Evolutionary conservation across 2,329 filamentous ascomycete genomes (phyloP).

Genomic region (Bertia moriformis): DNA sequence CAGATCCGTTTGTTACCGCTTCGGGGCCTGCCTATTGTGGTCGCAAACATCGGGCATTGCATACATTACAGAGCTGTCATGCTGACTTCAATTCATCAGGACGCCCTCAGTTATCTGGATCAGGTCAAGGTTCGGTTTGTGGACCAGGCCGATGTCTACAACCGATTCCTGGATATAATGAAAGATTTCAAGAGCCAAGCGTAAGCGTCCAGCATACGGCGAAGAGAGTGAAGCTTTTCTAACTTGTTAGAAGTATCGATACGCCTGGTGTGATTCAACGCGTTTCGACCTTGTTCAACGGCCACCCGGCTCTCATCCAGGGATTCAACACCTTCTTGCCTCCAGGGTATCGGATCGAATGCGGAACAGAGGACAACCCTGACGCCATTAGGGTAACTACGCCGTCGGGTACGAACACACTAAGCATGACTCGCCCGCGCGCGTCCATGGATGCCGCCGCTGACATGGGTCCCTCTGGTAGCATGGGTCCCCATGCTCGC

Average conservation of each 20-base stretch:
- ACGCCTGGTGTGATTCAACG: conserved; percentile 94
- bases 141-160: conserved; percentile 94
- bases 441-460: not conserved
- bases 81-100: conserved; percentile 20
- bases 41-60: conserved; percentile 2
- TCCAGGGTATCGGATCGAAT: conserved; percentile 91
- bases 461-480: not conserved
- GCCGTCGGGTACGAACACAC: conserved; percentile 90
- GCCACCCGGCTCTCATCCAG: conserved; percentile 87
- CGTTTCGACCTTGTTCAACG: conserved; percentile 88
- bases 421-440: conserved; percentile 43
- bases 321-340: conserved; percentile 97
- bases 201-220: conserved; percentile 42
- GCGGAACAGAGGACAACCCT: conserved; percentile 80
- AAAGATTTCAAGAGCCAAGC: conserved; percentile 99
- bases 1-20: too few relatives aligned
- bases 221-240: too few relatives aligned
- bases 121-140: conserved; percentile 97
- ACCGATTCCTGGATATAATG: conserved; percentile 95
- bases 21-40: too few relatives aligned
- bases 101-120: conserved; percentile 86
- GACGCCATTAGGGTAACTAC: conserved; percentile 95
- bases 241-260: conserved; percentile 83
- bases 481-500: not conserved
- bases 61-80: conserved; percentile 1